Conservation (phyloP, 371 early-diverging fungal genomes). For the Haplosporangium sp. region DNA sequence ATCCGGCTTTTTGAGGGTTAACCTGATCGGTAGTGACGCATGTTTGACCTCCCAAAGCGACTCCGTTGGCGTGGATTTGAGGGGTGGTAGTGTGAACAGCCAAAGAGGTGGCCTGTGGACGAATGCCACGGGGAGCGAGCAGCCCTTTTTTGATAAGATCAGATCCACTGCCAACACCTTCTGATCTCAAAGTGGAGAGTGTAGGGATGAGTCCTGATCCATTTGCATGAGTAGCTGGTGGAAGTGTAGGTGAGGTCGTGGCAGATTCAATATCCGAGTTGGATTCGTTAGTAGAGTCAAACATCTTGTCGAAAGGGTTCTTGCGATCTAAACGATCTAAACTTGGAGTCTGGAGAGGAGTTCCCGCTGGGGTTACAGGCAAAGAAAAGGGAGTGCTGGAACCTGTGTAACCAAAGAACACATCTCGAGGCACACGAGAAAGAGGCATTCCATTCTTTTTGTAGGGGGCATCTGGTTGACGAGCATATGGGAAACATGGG, state of each 20-base stretch:
- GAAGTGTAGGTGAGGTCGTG: slow-evolving; percentile 45
- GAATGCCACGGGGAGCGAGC: slow-evolving; percentile 43
- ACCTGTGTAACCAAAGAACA: slow-evolving; percentile 53
- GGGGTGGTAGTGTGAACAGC: slow-evolving; percentile 17
- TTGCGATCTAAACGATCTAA: slow-evolving; percentile 48
- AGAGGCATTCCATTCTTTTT: slow-evolving; percentile 17
- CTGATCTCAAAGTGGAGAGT: slow-evolving; percentile 27
- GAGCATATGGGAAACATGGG: slow-evolving; percentile 88
- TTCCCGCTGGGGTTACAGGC: slow-evolving; percentile 53
- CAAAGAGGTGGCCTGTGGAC: slow-evolving; percentile 24
- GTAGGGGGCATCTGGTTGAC: slow-evolving; percentile 79
- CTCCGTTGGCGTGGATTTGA: slow-evolving; percentile 8
- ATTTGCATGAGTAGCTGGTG: slow-evolving; percentile 19
- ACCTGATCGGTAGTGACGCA: slow-evolving; percentile 48
- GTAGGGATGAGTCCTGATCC: slow-evolving; percentile 25
- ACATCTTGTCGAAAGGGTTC: slow-evolving; percentile 57
- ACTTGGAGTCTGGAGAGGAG: slow-evolving; percentile 51
- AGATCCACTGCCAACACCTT: not conserved
- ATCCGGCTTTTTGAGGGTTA: slow-evolving; percentile 61
- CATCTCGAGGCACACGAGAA: slow-evolving; percentile 29
- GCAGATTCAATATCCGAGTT: slow-evolving; percentile 55
- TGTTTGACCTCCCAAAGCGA: slow-evolving; percentile 18
- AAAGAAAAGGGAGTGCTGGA: slow-evolving; percentile 52
- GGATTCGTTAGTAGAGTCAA: slow-evolving; percentile 47
- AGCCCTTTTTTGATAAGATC: slow-evolving; percentile 21